Evolutionary conservation across 2,329 filamentous ascomycete genomes (phyloP), one percentile per base, ranked within the genome.

Genomic region (Esteya vermicola): DNA sequence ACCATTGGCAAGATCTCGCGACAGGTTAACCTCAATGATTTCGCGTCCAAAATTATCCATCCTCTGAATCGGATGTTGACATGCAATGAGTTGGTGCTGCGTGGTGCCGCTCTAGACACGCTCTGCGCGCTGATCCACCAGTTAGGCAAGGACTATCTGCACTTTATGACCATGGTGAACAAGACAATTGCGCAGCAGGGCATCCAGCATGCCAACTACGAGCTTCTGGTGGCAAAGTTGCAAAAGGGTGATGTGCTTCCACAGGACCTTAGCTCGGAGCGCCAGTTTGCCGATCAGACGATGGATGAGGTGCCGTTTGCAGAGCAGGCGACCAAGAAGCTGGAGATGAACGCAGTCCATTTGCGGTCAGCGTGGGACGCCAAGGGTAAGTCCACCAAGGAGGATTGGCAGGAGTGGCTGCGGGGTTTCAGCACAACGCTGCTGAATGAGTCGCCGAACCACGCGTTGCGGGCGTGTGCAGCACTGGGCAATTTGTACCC

Each of bases 341-440:
- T 96, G 26, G 86, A 93, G 45, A 89, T 96, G 59, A 99, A 98
- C 50, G 86, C 94, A 38, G 88, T 96, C 47, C 93, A 98, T 64
- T 67, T 99, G 19, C 95, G 96, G 60, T 81, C 82, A 47, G 91
- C 93, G 0, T 99, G 91, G 91, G 91, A 96, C 51, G 91, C 93
- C 0, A 86, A 81, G 43, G 86, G 93, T 45, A 95, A 95, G 55
- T 95, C 89, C 0, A 99, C 91, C 9, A 86, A 88, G 52, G 91
- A 99, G 55, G 91, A 99, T 60, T 99, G 91, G 91, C 85, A 94
- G 52, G 91, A 99, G 58, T 99, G 91, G 91, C 85, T 98, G 60
- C 78, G 93, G 45, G 75, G 89, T 22, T 94, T 98, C 61, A 96
- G 89, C 54, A 89, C 94, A 26, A 93, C 94, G 41, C 68, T 98